Base-by-base conservation (phyloP, 2,329 filamentous ascomycete species). In the Fusarium buxicola region DNA sequence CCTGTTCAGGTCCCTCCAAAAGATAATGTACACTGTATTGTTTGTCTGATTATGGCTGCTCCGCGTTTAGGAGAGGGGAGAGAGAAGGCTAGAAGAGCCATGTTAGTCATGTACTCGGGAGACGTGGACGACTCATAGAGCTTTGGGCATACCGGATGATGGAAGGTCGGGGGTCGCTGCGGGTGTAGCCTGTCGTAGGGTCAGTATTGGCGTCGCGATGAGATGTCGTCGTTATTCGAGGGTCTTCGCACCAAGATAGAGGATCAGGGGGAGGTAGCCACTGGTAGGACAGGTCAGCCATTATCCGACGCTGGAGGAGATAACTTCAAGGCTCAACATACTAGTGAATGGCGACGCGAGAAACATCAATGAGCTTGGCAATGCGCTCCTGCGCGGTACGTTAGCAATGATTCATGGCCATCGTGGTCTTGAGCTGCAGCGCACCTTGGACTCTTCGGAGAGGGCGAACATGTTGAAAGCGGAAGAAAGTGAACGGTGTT, bases 361-460 rank as follows among this genome's bases (percentile, higher is more conserved):
- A 95, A 77, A 97, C 83, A 80, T 98, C 95, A 77, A 99, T 95
- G 82, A 98, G 86, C 84, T 94, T 94, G 74, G 92, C 89, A 80
- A 99, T 97, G 84, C 95, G 93, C 89, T 99, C 95, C 94, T 97
- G 72, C 68, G 46, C 32, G 32, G 28, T 36, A 21, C 10, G 24
- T 70, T 53, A 70, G 52, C 18, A 24, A 57, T 54, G 21, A 41
- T 43, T 39, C 39, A 34, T 21, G 43, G 32, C 59, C 15, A 56
- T 52, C 41, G 32, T 38, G 15, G 31, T 36, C 36, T 41, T 36
- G 40, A 43, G 41, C 15, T 21, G 8, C 28, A 30, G 51, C 75
- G 68, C 76, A 96, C 94, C 90, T 98, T 98, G 75, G 94, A 93
- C 83, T 99, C 95, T 81, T 99, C 95, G 47, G 95, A 98, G 69